phyloP scores from a whole-genome alignment of 2,329 filamentous ascomycete species.

The Phyllosticta citriasiana region DNA sequence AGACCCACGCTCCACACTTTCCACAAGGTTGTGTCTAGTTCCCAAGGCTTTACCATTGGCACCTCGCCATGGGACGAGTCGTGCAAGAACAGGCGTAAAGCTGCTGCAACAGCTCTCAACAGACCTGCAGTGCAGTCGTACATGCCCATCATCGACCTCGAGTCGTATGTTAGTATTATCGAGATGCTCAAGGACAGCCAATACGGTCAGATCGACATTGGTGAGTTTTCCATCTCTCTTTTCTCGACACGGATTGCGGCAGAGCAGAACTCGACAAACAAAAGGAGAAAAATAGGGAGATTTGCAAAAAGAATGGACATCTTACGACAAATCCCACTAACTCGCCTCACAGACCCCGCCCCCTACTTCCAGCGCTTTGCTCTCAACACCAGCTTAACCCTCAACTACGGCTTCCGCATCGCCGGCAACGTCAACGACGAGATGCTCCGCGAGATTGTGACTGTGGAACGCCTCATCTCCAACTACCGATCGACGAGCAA shows the following conservation, averaged over 20 bases:
- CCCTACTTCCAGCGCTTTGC: constrained; percentile 67
- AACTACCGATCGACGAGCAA: constrained; percentile 71
- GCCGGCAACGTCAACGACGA: constrained; percentile 57
- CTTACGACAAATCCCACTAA: background rate
- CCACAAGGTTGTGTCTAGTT: constrained; percentile 66
- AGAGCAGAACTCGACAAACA: too few species aligned
- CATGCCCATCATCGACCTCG: constrained; percentile 73
- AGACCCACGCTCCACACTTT: constrained; percentile 73
- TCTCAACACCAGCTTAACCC: constrained; percentile 64
- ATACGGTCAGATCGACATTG: constrained; percentile 52
- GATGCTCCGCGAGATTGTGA: constrained; percentile 61
- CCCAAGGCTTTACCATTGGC: constrained; percentile 72
- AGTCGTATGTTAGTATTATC: constrained; percentile 60
- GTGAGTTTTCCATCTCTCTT: too few species aligned
- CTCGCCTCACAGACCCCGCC: constrained; percentile 41
- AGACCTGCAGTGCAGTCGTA: constrained; percentile 66
- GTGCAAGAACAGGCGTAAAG: constrained; percentile 67
- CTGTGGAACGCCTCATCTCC: constrained; percentile 65
- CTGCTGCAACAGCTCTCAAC: constrained; percentile 68
- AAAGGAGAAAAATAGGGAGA: too few species aligned
- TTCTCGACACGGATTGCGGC: too few species aligned
- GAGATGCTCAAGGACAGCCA: constrained; percentile 59
- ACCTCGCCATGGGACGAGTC: constrained; percentile 78
- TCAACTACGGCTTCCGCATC: constrained; percentile 73
- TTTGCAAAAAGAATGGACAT: background rate